phyloP scores from a whole-genome alignment of 2,329 filamentous ascomycete species.

The Elsinoe necatrix region DNA sequence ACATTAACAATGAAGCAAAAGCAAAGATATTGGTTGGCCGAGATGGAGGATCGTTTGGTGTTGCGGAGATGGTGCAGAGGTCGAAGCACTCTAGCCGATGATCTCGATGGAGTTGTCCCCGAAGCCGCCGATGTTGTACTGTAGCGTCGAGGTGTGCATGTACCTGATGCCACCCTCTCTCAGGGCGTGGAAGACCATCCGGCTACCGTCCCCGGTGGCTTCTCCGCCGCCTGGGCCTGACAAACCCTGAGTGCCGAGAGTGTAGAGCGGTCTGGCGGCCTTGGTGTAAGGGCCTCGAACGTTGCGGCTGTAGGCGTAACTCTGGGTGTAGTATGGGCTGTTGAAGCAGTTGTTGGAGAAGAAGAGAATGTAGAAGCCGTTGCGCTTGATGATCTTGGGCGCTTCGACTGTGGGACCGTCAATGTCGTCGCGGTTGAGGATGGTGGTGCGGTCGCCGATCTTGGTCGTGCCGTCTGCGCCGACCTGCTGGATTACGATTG shows the following conservation, averaged over 20 bases:
- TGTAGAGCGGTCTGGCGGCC: slow-evolving; percentile 19
- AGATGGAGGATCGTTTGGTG: not conserved
- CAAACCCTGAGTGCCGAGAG: slow-evolving; percentile 20
- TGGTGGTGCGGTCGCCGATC: slow-evolving; percentile 20
- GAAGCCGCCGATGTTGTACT: slow-evolving; percentile 6
- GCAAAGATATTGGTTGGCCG: no score
- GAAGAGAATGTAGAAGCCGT: slow-evolving; percentile 20
- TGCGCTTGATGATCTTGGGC: slow-evolving; percentile 23
- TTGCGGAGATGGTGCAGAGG: not conserved
- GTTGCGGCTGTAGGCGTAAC: slow-evolving; percentile 18
- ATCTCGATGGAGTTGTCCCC: not conserved
- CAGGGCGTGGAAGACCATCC: slow-evolving; percentile 21
- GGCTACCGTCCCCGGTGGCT: slow-evolving; percentile 18
- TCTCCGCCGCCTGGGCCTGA: slow-evolving; percentile 21
- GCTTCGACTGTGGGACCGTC: slow-evolving; percentile 30
- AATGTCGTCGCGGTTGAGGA: slow-evolving; percentile 22
- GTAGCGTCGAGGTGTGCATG: slow-evolving; percentile 18
- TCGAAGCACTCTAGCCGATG: not conserved
- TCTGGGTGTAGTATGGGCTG: slow-evolving; percentile 19
- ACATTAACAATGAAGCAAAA: slow-evolving; percentile 1
- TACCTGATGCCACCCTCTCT: slow-evolving; percentile 16
- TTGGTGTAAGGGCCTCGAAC: slow-evolving; percentile 19
- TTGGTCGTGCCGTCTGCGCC: slow-evolving; percentile 21
- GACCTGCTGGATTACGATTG: slow-evolving; percentile 21
- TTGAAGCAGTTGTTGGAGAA: slow-evolving; percentile 20